Percentiles rank a stretch among this genome's conserved stretches.
Conservation (phyloP, 306 rosid genomes). For the Morella rubra region DNA sequence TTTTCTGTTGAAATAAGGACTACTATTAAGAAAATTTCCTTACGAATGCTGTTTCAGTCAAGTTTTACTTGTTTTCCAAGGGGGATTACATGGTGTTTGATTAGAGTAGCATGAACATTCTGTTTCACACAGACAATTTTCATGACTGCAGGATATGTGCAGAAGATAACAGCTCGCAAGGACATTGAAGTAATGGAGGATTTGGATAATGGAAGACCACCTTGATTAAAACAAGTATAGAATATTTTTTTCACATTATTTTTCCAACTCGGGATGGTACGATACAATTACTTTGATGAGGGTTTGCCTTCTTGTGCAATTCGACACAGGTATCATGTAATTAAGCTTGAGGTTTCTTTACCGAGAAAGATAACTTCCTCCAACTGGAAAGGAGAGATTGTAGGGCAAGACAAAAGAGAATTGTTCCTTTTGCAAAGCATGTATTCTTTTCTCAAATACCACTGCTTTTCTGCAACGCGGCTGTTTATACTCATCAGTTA, state of each 20-base stretch:
- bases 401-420: slow-evolving; percentile 14
- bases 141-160: slow-evolving; percentile 79
- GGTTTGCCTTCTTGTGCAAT: slow-evolving; percentile 30
- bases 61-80: background rate
- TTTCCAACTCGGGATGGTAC: slow-evolving; percentile 24
- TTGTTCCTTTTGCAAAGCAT: slow-evolving; percentile 43
- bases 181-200: slow-evolving; percentile 89
- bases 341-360: slow-evolving; percentile 22
- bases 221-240: slow-evolving; percentile 34
- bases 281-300: slow-evolving; percentile 35
- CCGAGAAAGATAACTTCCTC: slow-evolving; percentile 11
- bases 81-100: background rate
- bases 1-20: background rate
- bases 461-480: slow-evolving; percentile 21
- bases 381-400: slow-evolving; percentile 14
- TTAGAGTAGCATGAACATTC: background rate
- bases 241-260: slow-evolving; percentile 16
- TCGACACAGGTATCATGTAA: slow-evolving; percentile 19
- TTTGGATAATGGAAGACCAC: slow-evolving; percentile 70
- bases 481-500: slow-evolving; percentile 18
- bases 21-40: background rate
- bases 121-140: slow-evolving; percentile 19
- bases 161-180: slow-evolving; percentile 88
- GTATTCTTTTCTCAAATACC: slow-evolving; percentile 36
- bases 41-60: background rate